These are phyloP conservation scores for Mucor irregularis DNA, from an alignment of 371 early-diverging fungal genomes.

Conservation along the genomic window DNA sequence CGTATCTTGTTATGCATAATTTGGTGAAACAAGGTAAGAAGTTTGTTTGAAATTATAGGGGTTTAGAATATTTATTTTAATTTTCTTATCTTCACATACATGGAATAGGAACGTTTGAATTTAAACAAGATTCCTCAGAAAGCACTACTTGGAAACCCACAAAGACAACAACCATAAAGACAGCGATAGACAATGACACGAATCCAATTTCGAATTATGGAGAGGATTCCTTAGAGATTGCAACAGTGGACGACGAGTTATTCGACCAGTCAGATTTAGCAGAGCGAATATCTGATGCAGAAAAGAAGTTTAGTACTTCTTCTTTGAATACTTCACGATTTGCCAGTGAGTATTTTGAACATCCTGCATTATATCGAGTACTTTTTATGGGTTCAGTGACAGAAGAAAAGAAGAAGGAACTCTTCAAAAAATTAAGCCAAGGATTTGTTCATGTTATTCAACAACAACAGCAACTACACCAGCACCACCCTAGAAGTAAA, in stretches of 20 bases:
- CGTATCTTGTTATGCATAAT: slow-evolving; percentile 15
- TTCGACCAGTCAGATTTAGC: slow-evolving; percentile 15
- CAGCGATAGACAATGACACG: not conserved
- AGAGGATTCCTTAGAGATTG: slow-evolving; percentile 9
- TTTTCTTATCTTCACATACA: not conserved
- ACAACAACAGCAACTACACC: not conserved
- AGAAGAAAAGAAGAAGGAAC: slow-evolving; percentile 27
- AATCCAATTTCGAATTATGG: not conserved
- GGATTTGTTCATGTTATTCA: slow-evolving; percentile 29
- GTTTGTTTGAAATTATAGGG: not conserved
- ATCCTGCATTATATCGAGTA: slow-evolving; percentile 32
- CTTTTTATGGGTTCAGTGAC: slow-evolving; percentile 42
- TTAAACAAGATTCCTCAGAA: not conserved
- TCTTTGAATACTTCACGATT: slow-evolving; percentile 14
- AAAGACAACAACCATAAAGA: not conserved
- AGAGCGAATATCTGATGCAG: slow-evolving; percentile 14
- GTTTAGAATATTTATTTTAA: not conserved
- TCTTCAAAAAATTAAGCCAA: slow-evolving; percentile 37
- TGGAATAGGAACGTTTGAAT: not conserved
- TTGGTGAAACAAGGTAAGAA: slow-evolving; percentile 8
- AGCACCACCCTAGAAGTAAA: not conserved
- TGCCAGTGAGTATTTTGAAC: slow-evolving; percentile 23
- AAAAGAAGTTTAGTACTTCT: slow-evolving; percentile 21
- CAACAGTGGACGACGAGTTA: slow-evolving; percentile 12
- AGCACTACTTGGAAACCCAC: not conserved